Conservation (phyloP, 306 rosid genomes). For the Prunus davidiana region DNA sequence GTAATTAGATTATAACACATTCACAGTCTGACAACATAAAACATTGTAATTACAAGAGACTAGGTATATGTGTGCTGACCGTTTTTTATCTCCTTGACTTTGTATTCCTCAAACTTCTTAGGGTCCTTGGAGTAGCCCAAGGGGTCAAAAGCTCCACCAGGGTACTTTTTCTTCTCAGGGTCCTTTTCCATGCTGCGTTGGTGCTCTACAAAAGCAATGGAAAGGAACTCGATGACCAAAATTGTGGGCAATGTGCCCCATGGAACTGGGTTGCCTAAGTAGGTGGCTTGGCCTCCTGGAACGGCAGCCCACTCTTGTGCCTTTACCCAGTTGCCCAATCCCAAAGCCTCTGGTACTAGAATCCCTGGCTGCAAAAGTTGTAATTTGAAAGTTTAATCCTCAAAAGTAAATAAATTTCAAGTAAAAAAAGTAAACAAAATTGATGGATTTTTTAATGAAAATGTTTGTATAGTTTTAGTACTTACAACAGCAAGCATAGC, state of each 20-base stretch:
- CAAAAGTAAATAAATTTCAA: not conserved
- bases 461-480: not conserved
- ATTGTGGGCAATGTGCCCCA: slow-evolving; percentile 98
- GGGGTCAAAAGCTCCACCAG: slow-evolving; percentile 98
- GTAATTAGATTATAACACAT: not conserved
- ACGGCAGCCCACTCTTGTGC: slow-evolving; percentile 97
- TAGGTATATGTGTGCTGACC: slow-evolving; percentile 32
- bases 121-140: slow-evolving; percentile 99
- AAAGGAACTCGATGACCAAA: slow-evolving; percentile 77
- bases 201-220: slow-evolving; percentile 95
- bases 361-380: slow-evolving; percentile 78
- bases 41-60: not conserved
- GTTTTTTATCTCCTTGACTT: slow-evolving; percentile 87
- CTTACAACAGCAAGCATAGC: slow-evolving; percentile 99
- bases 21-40: not conserved
- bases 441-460: not conserved
- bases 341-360: slow-evolving; percentile 93
- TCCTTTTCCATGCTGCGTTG: slow-evolving; percentile 98
- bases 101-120: slow-evolving; percentile 74
- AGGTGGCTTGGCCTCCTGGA: slow-evolving; percentile 96
- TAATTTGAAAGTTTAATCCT: not conserved
- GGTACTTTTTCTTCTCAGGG: slow-evolving; percentile 95
- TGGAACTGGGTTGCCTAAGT: slow-evolving; percentile 96
- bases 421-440: no score
- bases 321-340: slow-evolving; percentile 94